Percentiles rank a stretch among this genome's conserved stretches.
These are phyloP conservation scores for Cryphonectria carpinicola DNA, from an alignment of 2,329 filamentous ascomycete genomes.

Conservation along the genomic window DNA sequence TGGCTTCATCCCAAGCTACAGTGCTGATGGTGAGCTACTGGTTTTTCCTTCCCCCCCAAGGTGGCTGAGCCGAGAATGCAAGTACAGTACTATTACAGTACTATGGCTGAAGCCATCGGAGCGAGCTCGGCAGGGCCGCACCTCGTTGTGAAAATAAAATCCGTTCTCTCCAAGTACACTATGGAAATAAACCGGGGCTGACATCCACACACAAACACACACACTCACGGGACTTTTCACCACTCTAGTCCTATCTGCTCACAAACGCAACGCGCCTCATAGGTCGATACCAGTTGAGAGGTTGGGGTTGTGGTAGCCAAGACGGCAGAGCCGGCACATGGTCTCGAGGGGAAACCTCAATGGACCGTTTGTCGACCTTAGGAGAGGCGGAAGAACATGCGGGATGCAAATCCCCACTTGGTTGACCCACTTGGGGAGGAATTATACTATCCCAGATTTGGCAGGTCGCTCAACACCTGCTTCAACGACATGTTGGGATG, in stretches of 20 bases:
- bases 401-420: constrained; percentile 8
- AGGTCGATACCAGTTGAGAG: neutral
- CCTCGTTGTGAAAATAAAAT: neutral
- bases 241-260: neutral
- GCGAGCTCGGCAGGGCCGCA: neutral
- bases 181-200: neutral
- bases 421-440: neutral
- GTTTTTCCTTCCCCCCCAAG: too few species aligned
- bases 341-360: constrained; percentile 2
- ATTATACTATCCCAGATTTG: neutral
- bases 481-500: neutral
- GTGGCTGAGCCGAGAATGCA: neutral
- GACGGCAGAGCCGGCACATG: constrained; percentile 17
- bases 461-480: constrained; percentile 8
- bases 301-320: neutral
- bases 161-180: neutral
- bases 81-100: neutral
- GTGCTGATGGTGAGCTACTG: neutral
- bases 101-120: neutral
- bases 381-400: neutral
- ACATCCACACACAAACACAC: neutral
- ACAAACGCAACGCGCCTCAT: constrained; percentile 1
- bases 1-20: neutral
- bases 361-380: constrained; percentile 8
- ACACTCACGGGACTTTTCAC: neutral